Evolutionary conservation across 306 rosid species (phyloP), one percentile per base, ranked within the genome.

Genomic region (Citrullus colocynthis): DNA sequence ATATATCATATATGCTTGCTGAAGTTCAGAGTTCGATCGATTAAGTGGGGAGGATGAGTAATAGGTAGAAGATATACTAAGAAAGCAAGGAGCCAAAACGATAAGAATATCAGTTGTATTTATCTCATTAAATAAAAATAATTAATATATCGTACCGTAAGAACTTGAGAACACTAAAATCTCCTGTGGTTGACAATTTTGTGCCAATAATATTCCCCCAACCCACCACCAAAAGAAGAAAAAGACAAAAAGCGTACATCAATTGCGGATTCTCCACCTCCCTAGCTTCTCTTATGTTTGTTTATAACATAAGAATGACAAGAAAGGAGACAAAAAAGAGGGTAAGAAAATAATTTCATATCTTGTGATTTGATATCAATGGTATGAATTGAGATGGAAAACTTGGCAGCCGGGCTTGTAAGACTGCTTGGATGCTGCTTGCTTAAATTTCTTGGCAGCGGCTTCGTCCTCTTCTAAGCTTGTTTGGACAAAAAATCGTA

Each of bases 371-470:
- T 69, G 49, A 70, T 44, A 83, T 87, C 82, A 93, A 75, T 90
- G 88, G 69, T 83, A 85, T 80, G 92, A 88, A 81, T 78, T 90
- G 69, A 93, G 92, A 84, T 93, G 98, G 84, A 91, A 91, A 69
- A 91, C 82, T 89, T 93, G 94, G 85, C 98, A 91, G 82, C 78
- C 51, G 74, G 97, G 90, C 79, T 67, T 80, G 86, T 87, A 93
- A 15, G 88, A 85, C 76, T 69, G 76, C 87, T 88, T 85, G 36
- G 90, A 79, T 54, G 96, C 85, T 67, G 89, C 93, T 84, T 80
- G 86, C 80, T 91, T 90, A 81, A 91, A 93, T 82, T 89, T 91
- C 87, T 88, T 85, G 66, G 24, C 15, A 36, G 85, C 90, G 39
- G 75, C 83, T 70, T 89, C 93, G 59, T 90, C 87, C 84, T 87